phyloP scores from a whole-genome alignment of 257 asterid genomes.

The Rehmannia glutinosa region DNA sequence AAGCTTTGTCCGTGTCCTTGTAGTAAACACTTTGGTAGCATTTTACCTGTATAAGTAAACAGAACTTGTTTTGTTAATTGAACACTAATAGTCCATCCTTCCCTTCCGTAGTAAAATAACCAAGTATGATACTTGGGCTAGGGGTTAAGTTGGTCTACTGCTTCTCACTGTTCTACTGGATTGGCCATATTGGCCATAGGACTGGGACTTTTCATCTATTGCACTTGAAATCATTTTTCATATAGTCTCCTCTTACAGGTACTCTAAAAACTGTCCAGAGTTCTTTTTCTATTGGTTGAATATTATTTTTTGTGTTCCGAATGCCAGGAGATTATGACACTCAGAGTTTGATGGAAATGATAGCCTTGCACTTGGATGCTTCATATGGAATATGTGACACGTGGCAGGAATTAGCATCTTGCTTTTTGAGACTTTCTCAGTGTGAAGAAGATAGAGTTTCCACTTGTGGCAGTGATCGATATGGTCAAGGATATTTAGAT shows the following conservation, averaged over 20 bases:
- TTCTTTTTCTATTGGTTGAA: slow-evolving; percentile 7
- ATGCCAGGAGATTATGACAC: slow-evolving; percentile 63
- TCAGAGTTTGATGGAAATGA: slow-evolving; percentile 62
- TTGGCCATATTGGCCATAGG: too few species aligned
- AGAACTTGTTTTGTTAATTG: neutral
- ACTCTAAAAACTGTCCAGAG: neutral
- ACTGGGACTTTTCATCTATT: too few species aligned
- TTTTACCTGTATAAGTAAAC: neutral
- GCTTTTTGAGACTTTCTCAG: slow-evolving; percentile 55
- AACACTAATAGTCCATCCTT: neutral
- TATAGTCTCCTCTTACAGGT: too few species aligned
- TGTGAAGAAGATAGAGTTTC: slow-evolving; percentile 69
- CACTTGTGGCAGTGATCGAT: slow-evolving; percentile 27
- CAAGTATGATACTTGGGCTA: neutral
- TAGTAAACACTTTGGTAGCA: neutral
- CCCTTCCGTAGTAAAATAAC: neutral
- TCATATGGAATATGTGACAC: slow-evolving; percentile 41
- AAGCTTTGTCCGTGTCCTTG: too few species aligned
- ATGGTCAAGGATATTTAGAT: slow-evolving; percentile 22
- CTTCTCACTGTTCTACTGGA: too few species aligned
- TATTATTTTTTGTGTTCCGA: neutral
- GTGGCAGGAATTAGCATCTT: slow-evolving; percentile 75
- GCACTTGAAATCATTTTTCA: too few species aligned
- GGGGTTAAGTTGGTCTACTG: neutral
- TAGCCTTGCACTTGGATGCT: slow-evolving; percentile 83